Conservation (phyloP, 306 rosid genomes). For the Sophora flavescens region DNA sequence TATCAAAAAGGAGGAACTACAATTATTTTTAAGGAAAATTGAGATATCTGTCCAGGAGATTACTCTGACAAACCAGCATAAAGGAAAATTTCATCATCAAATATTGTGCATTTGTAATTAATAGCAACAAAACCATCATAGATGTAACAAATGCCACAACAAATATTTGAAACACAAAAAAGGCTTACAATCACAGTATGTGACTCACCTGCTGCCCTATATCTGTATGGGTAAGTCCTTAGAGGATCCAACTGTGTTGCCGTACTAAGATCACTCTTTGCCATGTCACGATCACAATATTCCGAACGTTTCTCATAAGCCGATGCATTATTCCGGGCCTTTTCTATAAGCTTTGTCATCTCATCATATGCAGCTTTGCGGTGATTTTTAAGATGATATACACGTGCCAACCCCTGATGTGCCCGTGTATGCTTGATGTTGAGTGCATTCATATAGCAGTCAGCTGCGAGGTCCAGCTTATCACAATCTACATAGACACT, state of each 20-base stretch:
- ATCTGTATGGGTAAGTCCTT: slow-evolving; percentile 94
- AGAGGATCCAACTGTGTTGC: slow-evolving; percentile 86
- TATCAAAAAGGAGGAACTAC: not conserved
- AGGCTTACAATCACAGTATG: slow-evolving; percentile 33
- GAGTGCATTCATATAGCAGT: slow-evolving; percentile 89
- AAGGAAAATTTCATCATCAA: slow-evolving; percentile 15
- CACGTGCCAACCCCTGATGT: slow-evolving; percentile 96
- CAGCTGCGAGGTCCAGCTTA: slow-evolving; percentile 89
- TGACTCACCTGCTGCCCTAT: slow-evolving; percentile 89
- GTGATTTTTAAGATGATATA: slow-evolving; percentile 76
- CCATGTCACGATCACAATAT: slow-evolving; percentile 96
- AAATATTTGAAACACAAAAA: slow-evolving; percentile 37
- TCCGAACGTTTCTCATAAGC: slow-evolving; percentile 96
- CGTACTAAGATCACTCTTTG: slow-evolving; percentile 81
- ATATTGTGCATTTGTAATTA: not conserved
- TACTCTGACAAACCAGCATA: not conserved
- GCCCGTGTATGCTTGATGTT: slow-evolving; percentile 93
- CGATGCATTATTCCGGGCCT: slow-evolving; percentile 83
- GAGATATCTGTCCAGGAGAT: not conserved
- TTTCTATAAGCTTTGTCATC: slow-evolving; percentile 93
- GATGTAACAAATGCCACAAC: slow-evolving; percentile 10
- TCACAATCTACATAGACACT: slow-evolving; percentile 88
- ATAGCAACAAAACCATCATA: slow-evolving; percentile 12
- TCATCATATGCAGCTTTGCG: slow-evolving; percentile 93
- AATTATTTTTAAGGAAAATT: not conserved